phyloP scores from a whole-genome alignment of 2,329 filamentous ascomycete species.

The Biscogniauxia mediterranea region DNA sequence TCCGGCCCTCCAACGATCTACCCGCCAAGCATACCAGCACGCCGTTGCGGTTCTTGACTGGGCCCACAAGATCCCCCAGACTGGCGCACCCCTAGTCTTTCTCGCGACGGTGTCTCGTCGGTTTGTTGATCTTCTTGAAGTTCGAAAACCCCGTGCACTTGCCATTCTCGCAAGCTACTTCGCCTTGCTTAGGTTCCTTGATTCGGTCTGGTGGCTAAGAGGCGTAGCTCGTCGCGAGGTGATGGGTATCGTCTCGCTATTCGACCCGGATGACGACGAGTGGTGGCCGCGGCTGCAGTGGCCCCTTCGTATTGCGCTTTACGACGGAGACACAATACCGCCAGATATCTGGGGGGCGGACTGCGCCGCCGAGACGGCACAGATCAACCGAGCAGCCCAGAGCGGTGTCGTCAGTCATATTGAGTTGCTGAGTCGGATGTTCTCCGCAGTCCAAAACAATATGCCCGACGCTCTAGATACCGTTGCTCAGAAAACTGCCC shows the following conservation, averaged over 20 bases:
- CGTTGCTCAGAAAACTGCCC: slow-evolving; percentile 9
- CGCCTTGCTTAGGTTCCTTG: slow-evolving; percentile 60
- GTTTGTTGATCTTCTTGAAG: slow-evolving; percentile 59
- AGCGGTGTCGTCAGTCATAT: slow-evolving; percentile 42
- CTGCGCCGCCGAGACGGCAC: slow-evolving; percentile 44
- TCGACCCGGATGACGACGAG: slow-evolving; percentile 52
- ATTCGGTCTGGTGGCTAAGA: slow-evolving; percentile 67
- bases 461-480: slow-evolving; percentile 19
- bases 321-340: slow-evolving; percentile 53
- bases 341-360: slow-evolving; percentile 57
- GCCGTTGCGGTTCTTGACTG: slow-evolving; percentile 66
- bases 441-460: slow-evolving; percentile 31
- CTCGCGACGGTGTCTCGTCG: slow-evolving; percentile 62
- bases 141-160: slow-evolving; percentile 59
- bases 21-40: slow-evolving; percentile 59
- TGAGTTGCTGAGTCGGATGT: slow-evolving; percentile 44
- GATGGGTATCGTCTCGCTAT: slow-evolving; percentile 59
- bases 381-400: slow-evolving; percentile 30
- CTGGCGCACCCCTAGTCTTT: slow-evolving; percentile 59
- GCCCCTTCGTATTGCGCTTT: slow-evolving; percentile 59
- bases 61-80: slow-evolving; percentile 60
- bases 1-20: slow-evolving; percentile 27
- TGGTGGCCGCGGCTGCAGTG: slow-evolving; percentile 64
- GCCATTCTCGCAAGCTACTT: slow-evolving; percentile 66
- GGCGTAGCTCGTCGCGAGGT: slow-evolving; percentile 66